phyloP scores from a whole-genome alignment of 2,329 filamentous ascomycete genomes.

The Fusarium coicis region DNA sequence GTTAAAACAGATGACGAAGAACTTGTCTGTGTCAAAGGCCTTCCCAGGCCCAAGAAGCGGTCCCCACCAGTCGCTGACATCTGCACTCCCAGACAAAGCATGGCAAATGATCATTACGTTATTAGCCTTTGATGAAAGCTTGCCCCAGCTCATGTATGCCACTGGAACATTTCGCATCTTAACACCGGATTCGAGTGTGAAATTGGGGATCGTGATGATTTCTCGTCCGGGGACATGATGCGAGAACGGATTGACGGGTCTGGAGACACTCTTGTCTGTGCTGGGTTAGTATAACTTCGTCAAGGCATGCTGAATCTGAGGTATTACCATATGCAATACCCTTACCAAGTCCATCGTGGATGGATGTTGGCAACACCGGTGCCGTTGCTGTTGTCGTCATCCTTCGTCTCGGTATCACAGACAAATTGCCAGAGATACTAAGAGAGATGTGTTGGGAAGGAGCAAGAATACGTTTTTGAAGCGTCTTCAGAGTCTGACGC shows the following conservation, averaged over 20 bases:
- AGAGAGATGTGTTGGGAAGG: no score
- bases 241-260: background rate
- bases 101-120: background rate
- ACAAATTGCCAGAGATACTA: background rate
- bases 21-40: background rate
- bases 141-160: background rate
- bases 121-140: background rate
- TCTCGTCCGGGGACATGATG: background rate
- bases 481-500: background rate
- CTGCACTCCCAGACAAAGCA: background rate
- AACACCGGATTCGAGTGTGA: background rate
- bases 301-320: background rate
- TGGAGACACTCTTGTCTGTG: background rate
- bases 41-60: background rate
- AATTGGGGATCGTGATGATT: background rate
- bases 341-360: background rate
- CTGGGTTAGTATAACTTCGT: background rate
- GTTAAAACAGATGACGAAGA: background rate
- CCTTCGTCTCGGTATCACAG: background rate
- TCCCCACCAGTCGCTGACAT: background rate
- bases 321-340: rapidly evolving
- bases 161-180: background rate
- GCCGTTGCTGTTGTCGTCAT: background rate
- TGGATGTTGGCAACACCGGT: background rate
- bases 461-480: background rate